These are phyloP conservation scores for Umbelopsis sp. DNA, from an alignment of 192 early-diverging fungal species.

Conservation along the genomic window DNA sequence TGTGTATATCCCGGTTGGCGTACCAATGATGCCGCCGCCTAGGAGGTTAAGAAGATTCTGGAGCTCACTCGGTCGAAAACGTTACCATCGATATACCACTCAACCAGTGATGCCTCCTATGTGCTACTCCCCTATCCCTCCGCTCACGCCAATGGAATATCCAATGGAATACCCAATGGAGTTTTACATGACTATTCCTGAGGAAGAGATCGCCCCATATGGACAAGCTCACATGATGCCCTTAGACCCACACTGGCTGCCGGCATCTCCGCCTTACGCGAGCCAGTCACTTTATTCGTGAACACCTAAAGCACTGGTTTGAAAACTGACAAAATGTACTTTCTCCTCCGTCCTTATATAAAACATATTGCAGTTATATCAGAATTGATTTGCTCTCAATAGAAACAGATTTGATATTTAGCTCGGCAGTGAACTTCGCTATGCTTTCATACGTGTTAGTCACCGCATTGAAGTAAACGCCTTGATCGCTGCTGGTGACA, in stretches of 20 bases:
- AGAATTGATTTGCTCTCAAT: no score
- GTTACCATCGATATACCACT: background rate
- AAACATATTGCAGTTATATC: background rate
- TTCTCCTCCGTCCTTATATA: background rate
- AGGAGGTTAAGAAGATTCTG: background rate
- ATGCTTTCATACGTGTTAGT: no score
- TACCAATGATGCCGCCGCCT: conserved; percentile 3
- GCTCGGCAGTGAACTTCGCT: background rate
- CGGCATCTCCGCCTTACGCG: conserved; percentile 1
- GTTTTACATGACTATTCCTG: background rate
- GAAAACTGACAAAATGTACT: background rate
- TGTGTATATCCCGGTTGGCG: conserved; percentile 6
- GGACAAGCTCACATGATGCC: conserved; percentile 12
- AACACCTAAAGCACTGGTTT: background rate
- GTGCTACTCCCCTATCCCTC: conserved; percentile 2
- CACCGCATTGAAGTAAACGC: no score
- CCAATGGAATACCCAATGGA: background rate
- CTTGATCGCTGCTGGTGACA: no score
- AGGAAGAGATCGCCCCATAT: background rate
- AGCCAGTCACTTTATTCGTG: background rate
- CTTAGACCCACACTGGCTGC: background rate
- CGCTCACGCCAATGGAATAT: background rate
- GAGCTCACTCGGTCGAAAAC: conserved; percentile 1
- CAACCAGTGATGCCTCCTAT: background rate
- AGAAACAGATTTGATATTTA: background rate